A percentile compares a stretch with the other conserved stretches of the same genome.
Evolutionary conservation across 75 land plant species (phyloP).

Genomic region (Picea glauca): DNA sequence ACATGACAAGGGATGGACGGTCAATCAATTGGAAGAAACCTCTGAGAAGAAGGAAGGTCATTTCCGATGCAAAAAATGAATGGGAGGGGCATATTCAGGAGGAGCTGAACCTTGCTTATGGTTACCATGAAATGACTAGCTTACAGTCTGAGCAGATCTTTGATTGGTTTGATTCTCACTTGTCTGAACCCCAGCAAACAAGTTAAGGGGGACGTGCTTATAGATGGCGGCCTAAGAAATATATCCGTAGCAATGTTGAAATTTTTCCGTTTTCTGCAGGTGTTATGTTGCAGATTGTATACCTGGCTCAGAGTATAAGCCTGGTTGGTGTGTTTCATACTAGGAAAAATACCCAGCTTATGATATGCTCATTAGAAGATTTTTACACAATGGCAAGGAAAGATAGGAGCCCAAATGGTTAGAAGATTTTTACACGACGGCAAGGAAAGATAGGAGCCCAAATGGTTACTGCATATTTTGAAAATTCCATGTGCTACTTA

Average conservation of each 20-base stretch:
- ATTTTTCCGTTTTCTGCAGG: not conserved
- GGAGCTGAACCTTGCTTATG: constrained; percentile 90
- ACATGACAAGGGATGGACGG: constrained; percentile 70
- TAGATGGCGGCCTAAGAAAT: not conserved
- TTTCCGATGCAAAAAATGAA: constrained; percentile 12
- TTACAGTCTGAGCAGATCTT: constrained; percentile 52
- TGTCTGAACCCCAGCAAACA: constrained; percentile 7
- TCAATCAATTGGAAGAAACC: constrained; percentile 49
- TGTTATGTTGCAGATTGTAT: not conserved
- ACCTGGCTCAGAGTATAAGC: not conserved
- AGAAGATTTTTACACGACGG: not conserved
- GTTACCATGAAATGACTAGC: constrained; percentile 95
- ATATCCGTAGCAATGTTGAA: not conserved
- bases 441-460: not conserved
- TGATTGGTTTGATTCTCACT: constrained; percentile 74
- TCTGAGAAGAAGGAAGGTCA: constrained; percentile 21
- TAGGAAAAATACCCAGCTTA: not conserved
- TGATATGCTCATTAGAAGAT: not conserved
- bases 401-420: not conserved
- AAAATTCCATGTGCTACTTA: too few species aligned
- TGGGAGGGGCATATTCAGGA: constrained; percentile 64
- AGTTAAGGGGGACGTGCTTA: not conserved
- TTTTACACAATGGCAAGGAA: not conserved
- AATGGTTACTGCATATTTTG: too few species aligned
- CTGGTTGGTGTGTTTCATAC: not conserved